Conservation (phyloP, 768 basidiomycete species). For the Calocybe indica region DNA sequence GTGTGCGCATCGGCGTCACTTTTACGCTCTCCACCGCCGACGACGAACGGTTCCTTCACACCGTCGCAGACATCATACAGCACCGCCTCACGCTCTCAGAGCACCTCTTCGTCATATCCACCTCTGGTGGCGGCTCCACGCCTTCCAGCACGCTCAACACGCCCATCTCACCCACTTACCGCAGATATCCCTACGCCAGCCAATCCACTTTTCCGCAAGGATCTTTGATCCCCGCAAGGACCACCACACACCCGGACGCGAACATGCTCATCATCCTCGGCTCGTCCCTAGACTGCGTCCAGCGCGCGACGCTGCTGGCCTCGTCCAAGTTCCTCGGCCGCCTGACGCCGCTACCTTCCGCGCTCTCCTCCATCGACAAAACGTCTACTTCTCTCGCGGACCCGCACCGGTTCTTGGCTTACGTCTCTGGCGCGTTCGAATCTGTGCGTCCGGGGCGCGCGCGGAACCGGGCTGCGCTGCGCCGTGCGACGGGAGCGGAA, state of each 20-base stretch:
- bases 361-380: slow-evolving; percentile 25
- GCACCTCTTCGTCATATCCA: slow-evolving; percentile 52
- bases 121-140: slow-evolving; percentile 24
- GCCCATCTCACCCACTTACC: no score
- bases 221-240: slow-evolving; percentile 11
- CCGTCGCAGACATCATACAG: slow-evolving; percentile 43
- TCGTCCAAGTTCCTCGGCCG: slow-evolving; percentile 68
- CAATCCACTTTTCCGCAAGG: no score
- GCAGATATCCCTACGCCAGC: no score
- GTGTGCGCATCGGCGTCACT: slow-evolving; percentile 52
- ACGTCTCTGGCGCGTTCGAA: neutral
- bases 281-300: slow-evolving; percentile 49
- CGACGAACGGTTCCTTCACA: slow-evolving; percentile 50
- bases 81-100: slow-evolving; percentile 33
- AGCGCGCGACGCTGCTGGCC: slow-evolving; percentile 60
- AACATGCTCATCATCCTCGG: slow-evolving; percentile 55
- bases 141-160: no score
- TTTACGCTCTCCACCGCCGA: slow-evolving; percentile 53
- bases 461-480: slow-evolving; percentile 3
- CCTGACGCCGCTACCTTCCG: slow-evolving; percentile 31
- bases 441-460: neutral
- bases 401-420: neutral
- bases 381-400: neutral
- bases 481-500: slow-evolving; percentile 36
- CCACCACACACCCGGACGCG: slow-evolving; percentile 13